Conservation (phyloP, 164 flowering plant species). For the Vitis cinerea region DNA sequence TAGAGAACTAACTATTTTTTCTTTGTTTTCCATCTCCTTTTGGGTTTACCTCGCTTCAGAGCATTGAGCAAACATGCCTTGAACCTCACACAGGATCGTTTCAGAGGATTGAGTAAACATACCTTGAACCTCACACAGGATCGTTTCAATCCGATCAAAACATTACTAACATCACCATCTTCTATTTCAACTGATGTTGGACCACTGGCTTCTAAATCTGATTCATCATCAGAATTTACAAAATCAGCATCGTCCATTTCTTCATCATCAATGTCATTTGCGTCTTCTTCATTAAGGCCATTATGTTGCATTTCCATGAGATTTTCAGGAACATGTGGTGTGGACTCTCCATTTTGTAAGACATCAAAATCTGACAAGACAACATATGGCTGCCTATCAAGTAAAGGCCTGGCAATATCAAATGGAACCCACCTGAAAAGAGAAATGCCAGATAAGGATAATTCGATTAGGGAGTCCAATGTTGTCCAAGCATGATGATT, state of each 20-base stretch:
- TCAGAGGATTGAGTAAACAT: constrained; percentile 1
- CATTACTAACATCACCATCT: constrained; percentile 40
- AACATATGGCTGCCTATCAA: constrained; percentile 63
- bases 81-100: neutral
- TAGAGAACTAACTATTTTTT: too few species aligned
- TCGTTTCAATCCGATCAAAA: constrained; percentile 49
- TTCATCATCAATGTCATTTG: constrained; percentile 49
- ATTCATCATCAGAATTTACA: constrained; percentile 61
- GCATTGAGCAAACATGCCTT: too few species aligned
- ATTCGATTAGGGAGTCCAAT: too few species aligned
- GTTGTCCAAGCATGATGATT: too few species aligned
- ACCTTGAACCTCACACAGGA: constrained; percentile 68
- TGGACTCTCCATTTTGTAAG: constrained; percentile 38
- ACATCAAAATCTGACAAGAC: constrained; percentile 58
- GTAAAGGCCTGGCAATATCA: constrained; percentile 64
- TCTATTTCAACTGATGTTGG: constrained; percentile 18
- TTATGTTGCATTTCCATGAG: constrained; percentile 30
- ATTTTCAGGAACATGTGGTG: constrained; percentile 22
- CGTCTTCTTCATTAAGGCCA: constrained; percentile 31
- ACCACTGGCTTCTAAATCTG: constrained; percentile 31
- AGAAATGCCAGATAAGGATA: too few species aligned
- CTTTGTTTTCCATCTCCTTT: too few species aligned
- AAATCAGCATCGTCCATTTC: constrained; percentile 50
- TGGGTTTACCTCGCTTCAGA: too few species aligned
- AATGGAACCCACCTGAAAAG: constrained; percentile 78